phyloP scores from a whole-genome alignment of 164 flowering plant genomes.

The Kalanchoe fedtschenkoi region DNA sequence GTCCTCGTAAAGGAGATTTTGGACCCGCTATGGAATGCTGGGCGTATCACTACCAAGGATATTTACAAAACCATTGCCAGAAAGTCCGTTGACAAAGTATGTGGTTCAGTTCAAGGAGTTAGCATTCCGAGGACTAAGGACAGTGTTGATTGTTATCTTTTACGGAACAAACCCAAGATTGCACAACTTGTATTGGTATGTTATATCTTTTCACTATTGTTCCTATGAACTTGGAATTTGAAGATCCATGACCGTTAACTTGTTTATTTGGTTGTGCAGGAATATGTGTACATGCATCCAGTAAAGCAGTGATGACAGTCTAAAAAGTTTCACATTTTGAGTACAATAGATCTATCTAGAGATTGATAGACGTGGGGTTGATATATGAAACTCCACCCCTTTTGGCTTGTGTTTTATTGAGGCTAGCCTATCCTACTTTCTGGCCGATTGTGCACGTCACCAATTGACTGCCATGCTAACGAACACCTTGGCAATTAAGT shows the following conservation, averaged over 20 bases:
- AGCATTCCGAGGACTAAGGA: conserved; percentile 46
- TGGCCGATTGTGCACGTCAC: too few relatives aligned
- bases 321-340: too few relatives aligned
- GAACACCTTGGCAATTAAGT: too few relatives aligned
- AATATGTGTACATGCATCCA: too few relatives aligned
- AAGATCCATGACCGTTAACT: not conserved
- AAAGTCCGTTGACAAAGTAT: conserved; percentile 53
- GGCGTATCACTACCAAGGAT: conserved; percentile 41
- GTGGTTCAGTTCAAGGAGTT: conserved; percentile 26
- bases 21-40: conserved; percentile 59
- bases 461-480: too few relatives aligned
- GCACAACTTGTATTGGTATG: conserved; percentile 55
- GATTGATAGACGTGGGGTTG: too few relatives aligned
- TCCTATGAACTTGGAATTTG: not conserved
- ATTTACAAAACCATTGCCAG: conserved; percentile 55
- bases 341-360: too few relatives aligned
- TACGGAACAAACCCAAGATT: conserved; percentile 34
- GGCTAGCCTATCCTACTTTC: too few relatives aligned
- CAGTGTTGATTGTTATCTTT: conserved; percentile 38
- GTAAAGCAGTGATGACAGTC: too few relatives aligned
- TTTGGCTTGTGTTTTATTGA: too few relatives aligned
- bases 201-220: conserved; percentile 2
- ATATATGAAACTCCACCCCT: too few relatives aligned
- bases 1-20: conserved; percentile 46
- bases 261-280: too few relatives aligned